Conservation (phyloP, 2,329 filamentous ascomycete genomes). For the Penicillium sp. region DNA sequence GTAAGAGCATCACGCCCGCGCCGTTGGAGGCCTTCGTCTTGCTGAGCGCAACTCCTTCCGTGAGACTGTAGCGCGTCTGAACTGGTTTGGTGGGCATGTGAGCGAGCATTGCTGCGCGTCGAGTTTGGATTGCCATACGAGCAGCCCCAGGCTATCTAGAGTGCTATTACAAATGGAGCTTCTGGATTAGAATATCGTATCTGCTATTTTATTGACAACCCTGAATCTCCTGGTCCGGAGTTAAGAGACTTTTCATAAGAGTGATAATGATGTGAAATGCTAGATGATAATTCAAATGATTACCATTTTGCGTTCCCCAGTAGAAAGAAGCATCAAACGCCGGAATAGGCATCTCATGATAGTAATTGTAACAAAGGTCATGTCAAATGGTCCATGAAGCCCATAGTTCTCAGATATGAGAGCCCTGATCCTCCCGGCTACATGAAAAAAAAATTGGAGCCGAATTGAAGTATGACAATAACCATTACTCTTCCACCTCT, state of each 20-base stretch:
- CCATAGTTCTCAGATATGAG: slow-evolving; percentile 1
- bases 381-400: slow-evolving; percentile 3
- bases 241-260: not conserved
- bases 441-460: not conserved
- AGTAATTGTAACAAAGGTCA: not conserved
- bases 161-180: not conserved
- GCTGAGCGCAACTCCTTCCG: not conserved
- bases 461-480: not conserved
- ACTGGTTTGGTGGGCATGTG: not conserved
- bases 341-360: slow-evolving; percentile 13
- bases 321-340: slow-evolving; percentile 8
- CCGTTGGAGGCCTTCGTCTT: not conserved
- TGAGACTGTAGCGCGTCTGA: not conserved
- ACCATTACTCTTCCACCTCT: slow-evolving; percentile 47
- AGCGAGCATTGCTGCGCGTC: not conserved
- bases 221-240: not conserved
- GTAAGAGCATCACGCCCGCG: not conserved
- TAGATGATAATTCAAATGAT: not conserved
- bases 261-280: not conserved
- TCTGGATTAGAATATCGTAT: not conserved
- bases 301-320: not conserved
- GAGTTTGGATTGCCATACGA: not conserved
- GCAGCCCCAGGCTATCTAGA: not conserved
- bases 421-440: not conserved
- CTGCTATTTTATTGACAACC: not conserved